These are phyloP conservation scores for Simplicillium sp. DNA, from an alignment of 2,329 filamentous ascomycete species.

Conservation along the genomic window DNA sequence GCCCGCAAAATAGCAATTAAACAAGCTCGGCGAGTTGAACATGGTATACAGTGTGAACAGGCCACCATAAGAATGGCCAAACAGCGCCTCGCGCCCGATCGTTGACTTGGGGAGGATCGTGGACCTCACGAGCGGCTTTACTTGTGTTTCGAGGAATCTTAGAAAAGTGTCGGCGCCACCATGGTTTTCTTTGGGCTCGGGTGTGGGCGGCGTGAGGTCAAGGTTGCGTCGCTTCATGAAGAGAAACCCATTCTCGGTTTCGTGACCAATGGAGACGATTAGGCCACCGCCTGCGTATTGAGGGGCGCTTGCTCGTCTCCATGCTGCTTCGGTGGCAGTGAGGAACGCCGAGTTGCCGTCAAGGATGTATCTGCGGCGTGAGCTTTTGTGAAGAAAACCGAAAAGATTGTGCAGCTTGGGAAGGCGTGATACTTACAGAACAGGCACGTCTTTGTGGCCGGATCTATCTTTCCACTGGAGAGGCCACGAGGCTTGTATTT, in stretches of 20 bases:
- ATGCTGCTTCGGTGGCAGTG: conserved; percentile 7
- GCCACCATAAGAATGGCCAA: conserved; percentile 32
- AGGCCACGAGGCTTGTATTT: background rate
- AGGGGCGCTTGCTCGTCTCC: background rate
- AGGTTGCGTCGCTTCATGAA: conserved; percentile 6
- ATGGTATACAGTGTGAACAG: conserved; percentile 29
- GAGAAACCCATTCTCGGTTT: background rate
- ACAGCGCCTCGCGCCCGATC: conserved; percentile 25
- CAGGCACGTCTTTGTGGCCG: conserved; percentile 1
- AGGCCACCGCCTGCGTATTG: conserved; percentile 5
- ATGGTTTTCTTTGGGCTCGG: background rate
- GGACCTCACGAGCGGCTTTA: conserved; percentile 20
- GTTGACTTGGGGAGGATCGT: conserved; percentile 6
- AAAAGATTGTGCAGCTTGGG: no score
- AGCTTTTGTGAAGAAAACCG: background rate
- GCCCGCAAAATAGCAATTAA: conserved; percentile 27
- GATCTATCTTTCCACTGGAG: background rate
- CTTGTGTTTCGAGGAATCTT: conserved; percentile 22
- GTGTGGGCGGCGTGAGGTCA: conserved; percentile 9
- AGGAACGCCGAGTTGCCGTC: conserved; percentile 12
- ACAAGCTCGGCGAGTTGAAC: conserved; percentile 21
- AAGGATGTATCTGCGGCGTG: conserved; percentile 7
- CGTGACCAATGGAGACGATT: conserved; percentile 10
- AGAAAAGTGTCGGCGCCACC: background rate
- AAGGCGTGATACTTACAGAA: conserved; percentile 2